These are phyloP conservation scores for Penicillium sp. DNA, from an alignment of 2,329 filamentous ascomycete species.

Conservation along the genomic window DNA sequence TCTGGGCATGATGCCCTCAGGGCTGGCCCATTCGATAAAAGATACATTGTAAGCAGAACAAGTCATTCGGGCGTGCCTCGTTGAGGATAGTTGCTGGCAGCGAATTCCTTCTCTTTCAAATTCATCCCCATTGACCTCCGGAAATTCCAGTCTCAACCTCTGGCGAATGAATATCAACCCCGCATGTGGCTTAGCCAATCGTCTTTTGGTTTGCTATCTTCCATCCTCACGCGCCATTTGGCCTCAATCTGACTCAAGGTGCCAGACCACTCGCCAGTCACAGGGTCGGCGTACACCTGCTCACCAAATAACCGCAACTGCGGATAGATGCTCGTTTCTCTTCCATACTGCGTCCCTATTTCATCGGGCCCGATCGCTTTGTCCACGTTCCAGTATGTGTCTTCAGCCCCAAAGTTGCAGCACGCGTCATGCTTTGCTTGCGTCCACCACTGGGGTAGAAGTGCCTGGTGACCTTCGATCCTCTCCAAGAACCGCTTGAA, in stretches of 20 bases:
- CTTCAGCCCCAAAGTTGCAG: not conserved
- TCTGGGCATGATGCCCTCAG: too few species aligned
- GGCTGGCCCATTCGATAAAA: too few species aligned
- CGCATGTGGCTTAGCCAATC: too few species aligned
- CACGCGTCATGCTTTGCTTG: not conserved
- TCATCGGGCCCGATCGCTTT: not conserved
- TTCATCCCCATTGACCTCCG: too few species aligned
- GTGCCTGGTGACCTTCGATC: not conserved
- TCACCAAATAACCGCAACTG: not conserved
- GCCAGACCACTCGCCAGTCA: not conserved
- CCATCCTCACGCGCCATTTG: not conserved
- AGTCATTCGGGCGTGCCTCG: too few species aligned
- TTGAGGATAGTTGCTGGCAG: too few species aligned
- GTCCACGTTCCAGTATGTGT: not conserved
- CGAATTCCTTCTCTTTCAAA: too few species aligned
- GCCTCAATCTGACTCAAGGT: not conserved
- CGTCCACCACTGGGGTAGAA: not conserved
- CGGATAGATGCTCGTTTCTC: not conserved
- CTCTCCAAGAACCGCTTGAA: not conserved
- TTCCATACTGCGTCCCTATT: not conserved
- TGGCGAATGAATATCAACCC: too few species aligned
- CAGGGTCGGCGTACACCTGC: not conserved
- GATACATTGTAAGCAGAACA: too few species aligned
- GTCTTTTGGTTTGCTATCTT: too few species aligned
- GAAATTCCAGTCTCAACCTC: too few species aligned